A percentile compares a stretch with the other conserved stretches of the same genome.
Evolutionary conservation across 805 yeast genomes (phyloP).

Genomic region (Zygosaccharomyces bisporus): DNA sequence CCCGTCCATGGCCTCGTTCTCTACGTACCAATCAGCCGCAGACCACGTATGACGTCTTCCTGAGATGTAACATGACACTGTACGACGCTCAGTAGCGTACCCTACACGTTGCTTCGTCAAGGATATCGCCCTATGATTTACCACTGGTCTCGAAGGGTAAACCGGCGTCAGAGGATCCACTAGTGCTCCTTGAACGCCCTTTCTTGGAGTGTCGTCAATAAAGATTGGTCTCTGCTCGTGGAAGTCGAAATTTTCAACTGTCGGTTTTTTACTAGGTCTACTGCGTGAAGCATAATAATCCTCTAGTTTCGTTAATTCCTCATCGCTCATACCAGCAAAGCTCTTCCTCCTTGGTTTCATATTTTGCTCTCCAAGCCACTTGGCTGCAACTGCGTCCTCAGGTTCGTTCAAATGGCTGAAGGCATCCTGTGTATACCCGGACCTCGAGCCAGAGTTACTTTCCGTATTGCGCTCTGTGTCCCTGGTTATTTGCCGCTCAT

Average conservation of each 20-base stretch:
- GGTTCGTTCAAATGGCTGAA: conserved; percentile 35
- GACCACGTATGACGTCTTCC: conserved; percentile 75
- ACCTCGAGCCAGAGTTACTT: conserved; percentile 31
- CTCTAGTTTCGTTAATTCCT: conserved; percentile 33
- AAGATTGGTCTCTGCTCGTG: conserved; percentile 27
- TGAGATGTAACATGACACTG: conserved; percentile 55
- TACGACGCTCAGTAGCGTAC: conserved; percentile 17
- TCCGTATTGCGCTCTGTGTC: conserved; percentile 31
- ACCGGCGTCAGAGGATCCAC: conserved; percentile 27
- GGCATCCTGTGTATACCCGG: conserved; percentile 32
- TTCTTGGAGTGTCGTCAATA: conserved; percentile 13
- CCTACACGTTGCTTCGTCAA: conserved; percentile 22
- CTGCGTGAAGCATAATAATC: conserved; percentile 26
- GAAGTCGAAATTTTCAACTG: conserved; percentile 32
- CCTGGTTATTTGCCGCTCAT: conserved; percentile 21
- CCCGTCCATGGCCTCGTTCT: conserved; percentile 53
- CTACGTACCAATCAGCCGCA: conserved; percentile 64
- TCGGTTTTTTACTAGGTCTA: conserved; percentile 23
- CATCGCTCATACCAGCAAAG: conserved; percentile 34
- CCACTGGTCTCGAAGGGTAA: conserved; percentile 36
- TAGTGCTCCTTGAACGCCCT: conserved; percentile 8
- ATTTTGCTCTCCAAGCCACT: conserved; percentile 4
- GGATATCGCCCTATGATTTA: conserved; percentile 30
- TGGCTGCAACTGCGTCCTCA: conserved; percentile 29
- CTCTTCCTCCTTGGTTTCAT: conserved; percentile 23